Base-by-base conservation (phyloP, 768 basidiomycete genomes). In the Hericium coralloides region DNA sequence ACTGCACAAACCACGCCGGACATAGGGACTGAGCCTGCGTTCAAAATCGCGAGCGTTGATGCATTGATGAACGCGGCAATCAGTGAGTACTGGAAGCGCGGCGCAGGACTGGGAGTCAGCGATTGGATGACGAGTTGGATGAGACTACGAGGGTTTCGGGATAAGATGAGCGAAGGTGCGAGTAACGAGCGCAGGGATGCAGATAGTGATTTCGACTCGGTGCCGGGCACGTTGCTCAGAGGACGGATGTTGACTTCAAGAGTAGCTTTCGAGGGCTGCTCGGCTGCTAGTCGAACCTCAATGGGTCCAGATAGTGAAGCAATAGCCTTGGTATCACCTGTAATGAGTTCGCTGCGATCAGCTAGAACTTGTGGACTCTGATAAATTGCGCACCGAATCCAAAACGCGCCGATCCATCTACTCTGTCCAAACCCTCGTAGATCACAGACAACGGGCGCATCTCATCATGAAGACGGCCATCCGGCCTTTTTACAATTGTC, bases 281-380 rank as follows among this genome's bases (percentile, higher is more conserved):
- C 92, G 8, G 78, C 69, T 3, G 82, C 79, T 8, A 83, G 73
- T 17, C 89, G 78, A 51, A 85, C 85, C 60, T 92, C 84, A 47
- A 92, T 84, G 18, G 92, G 92, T 0, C 92, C 91, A 14, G 88
- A 89, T 38, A 91, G 68, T 4, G 90, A 90, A 8, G 85, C 82
- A 18, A 91, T 68, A 3, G 83, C 66, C n/a, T 66, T 57, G 4
- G 73, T 75, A 4, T 69, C 60, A 18, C 76, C 86, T 68, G 63
- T 50, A 17, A 45, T 50, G 12, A 12, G 49, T 25, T 45, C 12
- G 25, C 31, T 9, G 12, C 49, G 9, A 2, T 50, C 14, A 23
- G 8, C 8, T 18, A 23, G 7, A 2, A 14, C 7, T 26, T 25
- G 8, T 20, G 12, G 49, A 10, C 20, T 45, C n/a, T 12, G 9